Evolutionary conservation across 78 protist genomes (phyloP).

Genomic region (slime mould (Dictyostelium discoideum)): dicty_2.7 NC_007090.3:3105501-3106000

Average conservation of each 20-base stretch:
- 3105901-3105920: neutral
- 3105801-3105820: neutral
- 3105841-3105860: slow-evolving; percentile 10
- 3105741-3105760: neutral
- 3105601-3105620: neutral
- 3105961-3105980: neutral
- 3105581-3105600: neutral
- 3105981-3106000: neutral
- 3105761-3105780: neutral
- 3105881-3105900: neutral
- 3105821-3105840: slow-evolving; percentile 12
- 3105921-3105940: neutral
- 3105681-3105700: neutral
- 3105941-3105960: slow-evolving; percentile 1
- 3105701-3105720: neutral
- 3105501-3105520: too few species aligned
- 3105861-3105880: slow-evolving; percentile 15
- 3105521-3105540: too few species aligned
- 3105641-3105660: neutral
- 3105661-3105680: neutral
- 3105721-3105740: neutral
- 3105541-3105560: neutral
- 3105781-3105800: neutral
- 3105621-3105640: neutral
- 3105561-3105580: too few species aligned